These are phyloP conservation scores for Saksenaea vasiformis DNA, from an alignment of 371 early-diverging fungal genomes.

Conservation along the genomic window DNA sequence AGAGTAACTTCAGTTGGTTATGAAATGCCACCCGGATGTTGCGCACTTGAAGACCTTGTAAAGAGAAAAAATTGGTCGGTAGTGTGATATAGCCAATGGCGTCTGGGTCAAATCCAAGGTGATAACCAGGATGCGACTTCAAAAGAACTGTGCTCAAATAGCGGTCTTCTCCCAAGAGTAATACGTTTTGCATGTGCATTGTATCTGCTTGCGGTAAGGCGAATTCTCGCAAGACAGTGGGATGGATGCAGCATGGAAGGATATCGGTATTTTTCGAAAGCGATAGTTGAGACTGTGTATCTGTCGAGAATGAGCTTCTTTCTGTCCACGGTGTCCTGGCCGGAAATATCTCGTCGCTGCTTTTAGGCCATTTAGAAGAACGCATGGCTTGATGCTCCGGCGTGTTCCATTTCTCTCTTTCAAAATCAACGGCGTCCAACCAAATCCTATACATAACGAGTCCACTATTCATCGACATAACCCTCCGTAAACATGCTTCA, in stretches of 20 bases:
- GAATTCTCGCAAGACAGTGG: conserved; percentile 46
- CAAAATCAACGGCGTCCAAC: conserved; percentile 22
- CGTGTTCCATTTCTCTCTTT: not conserved
- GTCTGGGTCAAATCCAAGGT: conserved; percentile 53
- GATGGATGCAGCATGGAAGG: conserved; percentile 46
- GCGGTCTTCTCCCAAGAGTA: conserved; percentile 51
- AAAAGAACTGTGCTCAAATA: conserved; percentile 38
- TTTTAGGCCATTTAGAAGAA: conserved; percentile 31
- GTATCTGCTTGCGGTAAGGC: conserved; percentile 37
- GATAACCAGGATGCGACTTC: conserved; percentile 40
- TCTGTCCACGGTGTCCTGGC: conserved; percentile 21
- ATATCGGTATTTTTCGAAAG: conserved; percentile 26
- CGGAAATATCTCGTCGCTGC: conserved; percentile 40
- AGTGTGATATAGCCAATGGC: conserved; percentile 45
- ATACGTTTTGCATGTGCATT: conserved; percentile 47
- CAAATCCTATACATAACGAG: conserved; percentile 50
- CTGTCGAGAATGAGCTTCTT: not conserved
- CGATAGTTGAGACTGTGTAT: conserved; percentile 31
- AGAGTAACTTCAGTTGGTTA: conserved; percentile 39
- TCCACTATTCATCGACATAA: conserved; percentile 44
- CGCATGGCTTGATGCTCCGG: not conserved
- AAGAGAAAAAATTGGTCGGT: conserved; percentile 36
- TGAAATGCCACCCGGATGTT: conserved; percentile 41
- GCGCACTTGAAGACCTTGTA: conserved; percentile 40
- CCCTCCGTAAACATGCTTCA: conserved; percentile 43